A percentile compares a stretch with the other conserved stretches of the same genome.
Evolutionary conservation across 2,329 filamentous ascomycete species (phyloP).

Genomic region (Epichloe gansuensis): DNA sequence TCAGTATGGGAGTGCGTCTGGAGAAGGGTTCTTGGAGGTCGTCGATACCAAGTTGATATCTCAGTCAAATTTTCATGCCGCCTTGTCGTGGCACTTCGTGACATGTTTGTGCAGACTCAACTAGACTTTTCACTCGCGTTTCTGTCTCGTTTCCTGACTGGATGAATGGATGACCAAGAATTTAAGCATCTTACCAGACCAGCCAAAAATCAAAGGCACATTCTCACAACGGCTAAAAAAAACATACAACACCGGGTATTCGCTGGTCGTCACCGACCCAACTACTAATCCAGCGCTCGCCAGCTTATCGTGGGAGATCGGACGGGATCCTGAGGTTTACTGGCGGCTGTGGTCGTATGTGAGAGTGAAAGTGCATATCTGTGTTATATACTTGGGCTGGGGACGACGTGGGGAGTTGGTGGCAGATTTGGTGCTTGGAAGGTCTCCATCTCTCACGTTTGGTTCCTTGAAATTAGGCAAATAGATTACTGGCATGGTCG

Average conservation of each 20-base stretch:
- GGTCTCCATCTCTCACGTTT: too few species aligned
- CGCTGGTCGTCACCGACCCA: slow-evolving; percentile 4
- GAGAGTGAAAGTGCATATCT: fast-evolving
- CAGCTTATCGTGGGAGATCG: slow-evolving; percentile 3
- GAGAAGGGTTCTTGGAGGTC: neutral
- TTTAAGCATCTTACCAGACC: neutral
- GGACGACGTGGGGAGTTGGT: too few species aligned
- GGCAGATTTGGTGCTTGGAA: too few species aligned
- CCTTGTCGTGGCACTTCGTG: neutral
- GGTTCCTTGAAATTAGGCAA: too few species aligned
- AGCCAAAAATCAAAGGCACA: neutral
- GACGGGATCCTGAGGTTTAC: slow-evolving; percentile 1
- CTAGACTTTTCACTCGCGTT: too few species aligned
- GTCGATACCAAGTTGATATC: neutral
- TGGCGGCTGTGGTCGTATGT: slow-evolving; percentile 3
- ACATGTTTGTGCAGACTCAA: too few species aligned
- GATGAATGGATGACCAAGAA: too few species aligned
- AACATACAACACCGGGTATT: slow-evolving; percentile 3
- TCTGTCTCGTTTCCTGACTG: too few species aligned
- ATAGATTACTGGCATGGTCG: too few species aligned
- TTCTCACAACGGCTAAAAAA: neutral
- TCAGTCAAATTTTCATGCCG: neutral
- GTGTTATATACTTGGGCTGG: neutral
- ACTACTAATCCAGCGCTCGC: slow-evolving; percentile 2
- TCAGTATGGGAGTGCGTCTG: neutral